These are phyloP conservation scores for Paramecium tetraurelia DNA, from an alignment of 73 alveolate genomes.

Conservation along the genomic window DNA sequence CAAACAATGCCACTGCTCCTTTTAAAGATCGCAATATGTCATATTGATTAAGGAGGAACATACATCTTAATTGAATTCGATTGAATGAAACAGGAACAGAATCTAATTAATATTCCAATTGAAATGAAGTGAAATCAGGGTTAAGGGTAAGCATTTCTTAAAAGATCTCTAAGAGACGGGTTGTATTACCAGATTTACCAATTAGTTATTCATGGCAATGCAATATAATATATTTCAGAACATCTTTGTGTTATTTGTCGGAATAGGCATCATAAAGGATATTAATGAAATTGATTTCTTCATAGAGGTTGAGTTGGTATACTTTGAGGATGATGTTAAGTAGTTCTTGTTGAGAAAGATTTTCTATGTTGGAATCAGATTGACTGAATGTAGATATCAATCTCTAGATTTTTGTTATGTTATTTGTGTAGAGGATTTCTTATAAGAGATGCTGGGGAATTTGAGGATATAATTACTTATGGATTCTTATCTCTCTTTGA, in stretches of 20 bases:
- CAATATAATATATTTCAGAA: not conserved
- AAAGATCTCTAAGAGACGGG: not conserved
- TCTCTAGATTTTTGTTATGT: not conserved
- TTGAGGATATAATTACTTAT: not conserved
- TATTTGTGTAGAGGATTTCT: not conserved
- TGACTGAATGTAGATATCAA: not conserved
- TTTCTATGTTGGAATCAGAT: not conserved
- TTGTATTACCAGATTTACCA: not conserved
- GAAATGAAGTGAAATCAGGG: slow-evolving; percentile 8
- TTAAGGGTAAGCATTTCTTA: not conserved
- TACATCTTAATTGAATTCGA: not conserved
- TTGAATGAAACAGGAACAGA: not conserved
- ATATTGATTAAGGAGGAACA: not conserved
- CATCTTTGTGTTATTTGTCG: not conserved
- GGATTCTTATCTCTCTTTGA: not conserved
- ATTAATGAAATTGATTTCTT: not conserved
- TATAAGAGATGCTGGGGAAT: not conserved
- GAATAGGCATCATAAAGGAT: not conserved
- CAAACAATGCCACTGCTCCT: not conserved
- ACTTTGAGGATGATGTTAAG: not conserved
- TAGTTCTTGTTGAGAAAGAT: not conserved
- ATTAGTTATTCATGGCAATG: not conserved
- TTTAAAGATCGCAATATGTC: not conserved
- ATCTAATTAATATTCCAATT: not conserved
- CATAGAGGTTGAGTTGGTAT: not conserved